Evolutionary conservation across 1,284 basidiomycete genomes (phyloP), one percentile per base, ranked within the genome.

Genomic region (Cerrena zonata): DNA sequence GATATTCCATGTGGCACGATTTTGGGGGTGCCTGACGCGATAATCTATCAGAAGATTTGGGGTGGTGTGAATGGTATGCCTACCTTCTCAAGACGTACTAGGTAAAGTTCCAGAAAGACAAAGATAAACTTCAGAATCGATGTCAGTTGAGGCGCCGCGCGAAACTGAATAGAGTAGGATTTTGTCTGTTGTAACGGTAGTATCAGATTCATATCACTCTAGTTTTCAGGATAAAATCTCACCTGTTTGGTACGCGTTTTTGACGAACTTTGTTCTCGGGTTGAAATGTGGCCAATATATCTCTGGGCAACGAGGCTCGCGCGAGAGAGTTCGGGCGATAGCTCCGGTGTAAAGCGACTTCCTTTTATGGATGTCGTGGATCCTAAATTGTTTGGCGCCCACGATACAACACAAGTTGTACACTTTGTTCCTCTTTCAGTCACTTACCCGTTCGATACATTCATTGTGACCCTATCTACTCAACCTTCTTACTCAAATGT

Each of bases 1-100:
- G 76, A 53, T 74, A 63, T 59, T 83, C 76, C 61, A 65, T 65
- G 50, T 21, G 15, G 47, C 5, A n/a, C 21, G 15, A 5, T 12
- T 15, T 24, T 7, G 18, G 18, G 45, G 53, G 48, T 47, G 25
- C 2, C 37, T 18, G 10, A n/a, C n/a, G n/a, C n/a, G n/a, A n/a
- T n/a, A 7, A 34, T 34, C 30, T 15, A 15, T 44, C 42, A 34
- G 48, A 37, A n/a, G 11, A 34, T 21, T 23, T 25, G 22, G 5
- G n/a, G 38, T 18, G 15, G 23, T 43, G 47, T 52, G 25, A 34
- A 15, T 15, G 39, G 5, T 18, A 18, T 41, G n/a, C 15, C 39
- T n/a, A 19, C 15, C n/a, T 41, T 41, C 39, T 22, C 30, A 34
- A 15, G 15, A 7, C 7, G 7, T 15, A 15, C 15, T 7, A 7